Evolutionary conservation across 768 basidiomycete genomes (phyloP).

Genomic region (Hypholoma sublateritium): DNA sequence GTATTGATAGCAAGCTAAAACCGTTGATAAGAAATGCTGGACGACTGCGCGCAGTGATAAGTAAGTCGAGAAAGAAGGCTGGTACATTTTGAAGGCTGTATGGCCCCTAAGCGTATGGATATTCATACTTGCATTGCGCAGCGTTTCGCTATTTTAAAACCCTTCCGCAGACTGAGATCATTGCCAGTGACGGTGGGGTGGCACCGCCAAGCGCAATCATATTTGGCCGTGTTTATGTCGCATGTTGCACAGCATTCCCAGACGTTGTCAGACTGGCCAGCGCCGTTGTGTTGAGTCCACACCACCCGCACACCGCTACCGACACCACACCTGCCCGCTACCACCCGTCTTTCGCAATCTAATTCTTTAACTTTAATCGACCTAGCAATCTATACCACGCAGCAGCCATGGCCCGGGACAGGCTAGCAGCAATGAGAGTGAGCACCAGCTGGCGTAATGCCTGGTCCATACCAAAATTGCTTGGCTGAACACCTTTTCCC

Average conservation of each 20-base stretch:
- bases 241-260: constrained; percentile 23
- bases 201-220: constrained; percentile 3
- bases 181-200: not conserved
- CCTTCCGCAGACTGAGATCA: not conserved
- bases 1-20: too few relatives aligned
- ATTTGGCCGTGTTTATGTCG: constrained; percentile 20
- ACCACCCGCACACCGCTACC: constrained; percentile 16
- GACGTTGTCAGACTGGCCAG: constrained; percentile 15
- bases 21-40: too few relatives aligned
- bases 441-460: constrained; percentile 12
- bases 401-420: constrained; percentile 76
- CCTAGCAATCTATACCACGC: constrained; percentile 21
- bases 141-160: not conserved
- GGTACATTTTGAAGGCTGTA: too few relatives aligned
- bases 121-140: not conserved
- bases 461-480: constrained; percentile 6
- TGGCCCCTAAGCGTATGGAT: too few relatives aligned
- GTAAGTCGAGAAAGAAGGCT: too few relatives aligned
- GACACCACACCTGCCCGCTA: constrained; percentile 13
- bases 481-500: not conserved
- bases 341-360: constrained; percentile 14
- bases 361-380: constrained; percentile 14
- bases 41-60: too few relatives aligned
- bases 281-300: constrained; percentile 22
- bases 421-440: constrained; percentile 86